Percentiles rank a stretch among this genome's conserved stretches.
These are phyloP conservation scores for Diplodia seriata DNA, from an alignment of 2,329 filamentous ascomycete species.

Conservation along the genomic window DNA sequence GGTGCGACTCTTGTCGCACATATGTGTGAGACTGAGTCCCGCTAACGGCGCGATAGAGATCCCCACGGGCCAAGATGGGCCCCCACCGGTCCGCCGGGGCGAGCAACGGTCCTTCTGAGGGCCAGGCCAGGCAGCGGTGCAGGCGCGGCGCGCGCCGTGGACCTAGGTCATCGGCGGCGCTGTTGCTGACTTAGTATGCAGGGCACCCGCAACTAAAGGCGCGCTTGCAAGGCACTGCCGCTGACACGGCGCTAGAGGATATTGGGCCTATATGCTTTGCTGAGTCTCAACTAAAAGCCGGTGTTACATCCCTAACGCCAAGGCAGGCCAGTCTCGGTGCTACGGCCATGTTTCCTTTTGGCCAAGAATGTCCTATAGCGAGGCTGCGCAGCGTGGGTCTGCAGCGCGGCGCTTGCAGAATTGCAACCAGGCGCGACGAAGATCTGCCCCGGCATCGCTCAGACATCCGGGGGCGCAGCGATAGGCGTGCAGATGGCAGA, in stretches of 20 bases:
- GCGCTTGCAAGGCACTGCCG: slow-evolving; percentile 29
- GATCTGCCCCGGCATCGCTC: slow-evolving; percentile 30
- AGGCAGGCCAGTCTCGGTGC: slow-evolving; percentile 21
- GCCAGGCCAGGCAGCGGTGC: slow-evolving; percentile 13
- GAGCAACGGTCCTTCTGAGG: neutral
- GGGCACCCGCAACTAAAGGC: slow-evolving; percentile 22
- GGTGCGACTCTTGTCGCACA: slow-evolving; percentile 25
- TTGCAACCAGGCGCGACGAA: slow-evolving; percentile 26
- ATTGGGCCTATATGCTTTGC: slow-evolving; percentile 30
- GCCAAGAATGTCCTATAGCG: slow-evolving; percentile 15
- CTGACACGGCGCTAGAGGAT: slow-evolving; percentile 28
- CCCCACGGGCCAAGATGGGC: slow-evolving; percentile 9
- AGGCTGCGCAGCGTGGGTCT: slow-evolving; percentile 3
- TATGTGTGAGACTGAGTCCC: slow-evolving; percentile 16
- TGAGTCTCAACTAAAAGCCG: slow-evolving; percentile 22
- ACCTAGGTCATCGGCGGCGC: slow-evolving; percentile 19
- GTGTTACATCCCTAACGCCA: slow-evolving; percentile 27
- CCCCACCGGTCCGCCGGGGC: neutral
- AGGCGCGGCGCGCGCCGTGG: slow-evolving; percentile 16
- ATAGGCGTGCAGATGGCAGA: slow-evolving; percentile 25
- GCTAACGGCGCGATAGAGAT: slow-evolving; percentile 21
- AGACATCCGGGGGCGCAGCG: slow-evolving; percentile 26
- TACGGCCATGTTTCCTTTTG: slow-evolving; percentile 21
- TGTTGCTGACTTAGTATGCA: slow-evolving; percentile 29
- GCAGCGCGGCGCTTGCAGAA: slow-evolving; percentile 27